These are phyloP conservation scores for Fusarium newnesense DNA, from an alignment of 2,329 filamentous ascomycete species.

Conservation along the genomic window DNA sequence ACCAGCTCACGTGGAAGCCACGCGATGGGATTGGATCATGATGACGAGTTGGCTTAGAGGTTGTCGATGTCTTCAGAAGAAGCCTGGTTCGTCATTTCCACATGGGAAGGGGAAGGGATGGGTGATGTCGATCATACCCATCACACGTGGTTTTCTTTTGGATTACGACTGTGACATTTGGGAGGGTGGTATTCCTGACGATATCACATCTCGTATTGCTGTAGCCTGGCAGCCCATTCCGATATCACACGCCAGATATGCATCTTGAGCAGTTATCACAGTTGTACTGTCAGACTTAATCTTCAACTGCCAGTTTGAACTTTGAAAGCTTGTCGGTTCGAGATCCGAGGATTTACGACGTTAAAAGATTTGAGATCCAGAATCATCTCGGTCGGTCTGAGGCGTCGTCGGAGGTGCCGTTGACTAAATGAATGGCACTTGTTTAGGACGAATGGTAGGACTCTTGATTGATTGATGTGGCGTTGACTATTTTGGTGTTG, in stretches of 20 bases:
- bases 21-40: background rate
- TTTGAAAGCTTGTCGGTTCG: background rate
- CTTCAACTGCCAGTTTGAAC: background rate
- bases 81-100: constrained; percentile 22
- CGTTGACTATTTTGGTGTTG: background rate
- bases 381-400: constrained; percentile 27
- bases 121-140: constrained; percentile 11
- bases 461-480: background rate
- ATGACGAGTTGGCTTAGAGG: background rate
- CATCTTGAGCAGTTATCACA: background rate
- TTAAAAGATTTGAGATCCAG: background rate
- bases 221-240: background rate
- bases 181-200: background rate
- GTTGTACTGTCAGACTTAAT: background rate
- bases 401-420: constrained; percentile 24
- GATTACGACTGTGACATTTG: constrained; percentile 10
- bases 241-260: background rate
- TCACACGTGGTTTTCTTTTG: constrained; percentile 21
- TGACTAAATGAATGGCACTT: constrained; percentile 2
- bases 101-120: constrained; percentile 13
- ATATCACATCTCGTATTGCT: background rate
- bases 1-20: constrained; percentile 9
- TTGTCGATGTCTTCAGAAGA: background rate
- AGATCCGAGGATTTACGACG: background rate
- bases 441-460: background rate